phyloP scores from a whole-genome alignment of 202 grass and related monocot genomes.

The Schoenoplectus tabernaemontani region DNA sequence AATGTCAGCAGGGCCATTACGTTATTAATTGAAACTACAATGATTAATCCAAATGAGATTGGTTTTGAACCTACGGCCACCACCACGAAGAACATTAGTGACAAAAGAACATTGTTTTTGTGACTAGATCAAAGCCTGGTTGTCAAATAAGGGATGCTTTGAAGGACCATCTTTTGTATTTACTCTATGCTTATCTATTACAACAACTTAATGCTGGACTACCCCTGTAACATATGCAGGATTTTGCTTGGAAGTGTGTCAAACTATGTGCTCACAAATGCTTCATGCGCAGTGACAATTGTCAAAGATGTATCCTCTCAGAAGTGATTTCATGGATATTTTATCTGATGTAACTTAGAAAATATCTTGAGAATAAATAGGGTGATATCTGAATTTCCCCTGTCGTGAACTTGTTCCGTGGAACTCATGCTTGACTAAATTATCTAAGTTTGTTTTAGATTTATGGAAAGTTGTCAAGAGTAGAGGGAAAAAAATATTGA shows the following conservation, averaged over 20 bases:
- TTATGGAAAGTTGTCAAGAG: neutral
- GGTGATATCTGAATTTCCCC: neutral
- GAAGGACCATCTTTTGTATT: neutral
- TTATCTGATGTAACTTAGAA: neutral
- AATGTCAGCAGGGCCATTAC: neutral
- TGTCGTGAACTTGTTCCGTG: neutral
- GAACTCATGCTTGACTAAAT: neutral
- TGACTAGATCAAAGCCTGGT: no score
- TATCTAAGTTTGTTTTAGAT: neutral
- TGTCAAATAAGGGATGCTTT: neutral
- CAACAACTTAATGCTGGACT: neutral
- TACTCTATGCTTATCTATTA: neutral
- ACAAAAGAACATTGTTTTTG: no score
- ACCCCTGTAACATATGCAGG: no score
- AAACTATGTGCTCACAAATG: slow-evolving; percentile 65
- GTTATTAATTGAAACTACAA: neutral
- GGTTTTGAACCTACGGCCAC: no score
- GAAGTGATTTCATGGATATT: neutral
- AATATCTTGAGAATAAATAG: neutral
- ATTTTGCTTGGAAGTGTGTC: slow-evolving; percentile 78
- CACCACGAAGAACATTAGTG: no score
- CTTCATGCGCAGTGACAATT: slow-evolving; percentile 72
- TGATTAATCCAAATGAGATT: slow-evolving; percentile 5
- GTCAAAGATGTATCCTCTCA: slow-evolving; percentile 39
- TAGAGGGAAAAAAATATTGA: neutral